These are phyloP conservation scores for Chionographis japonica DNA, from an alignment of 106 monocot genomes.

Conservation along the genomic window DNA sequence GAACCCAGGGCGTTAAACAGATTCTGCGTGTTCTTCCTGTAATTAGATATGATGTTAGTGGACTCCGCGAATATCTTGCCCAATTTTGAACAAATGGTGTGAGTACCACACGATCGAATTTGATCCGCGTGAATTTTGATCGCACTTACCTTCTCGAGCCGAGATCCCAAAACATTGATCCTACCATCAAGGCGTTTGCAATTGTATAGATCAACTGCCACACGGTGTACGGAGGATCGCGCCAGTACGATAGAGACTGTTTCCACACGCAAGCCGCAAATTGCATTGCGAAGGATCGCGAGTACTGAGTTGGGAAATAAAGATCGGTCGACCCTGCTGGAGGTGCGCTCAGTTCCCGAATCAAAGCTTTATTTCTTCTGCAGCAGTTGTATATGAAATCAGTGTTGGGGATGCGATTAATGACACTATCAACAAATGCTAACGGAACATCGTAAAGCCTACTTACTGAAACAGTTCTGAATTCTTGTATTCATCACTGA, in stretches of 20 bases:
- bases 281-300: neutral
- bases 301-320: conserved; percentile 5
- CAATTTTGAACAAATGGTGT: neutral
- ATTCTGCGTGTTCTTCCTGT: conserved; percentile 18
- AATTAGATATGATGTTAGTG: neutral
- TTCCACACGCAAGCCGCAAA: conserved; percentile 8
- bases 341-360: conserved; percentile 3
- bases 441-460: neutral
- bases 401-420: neutral
- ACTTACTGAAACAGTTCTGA: conserved; percentile 16
- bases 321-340: conserved; percentile 1
- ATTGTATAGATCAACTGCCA: neutral
- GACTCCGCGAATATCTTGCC: too few species aligned
- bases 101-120: neutral
- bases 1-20: conserved; percentile 44
- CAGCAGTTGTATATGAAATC: neutral
- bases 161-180: conserved; percentile 1
- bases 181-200: neutral
- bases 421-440: neutral
- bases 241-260: conserved; percentile 4
- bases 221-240: conserved; percentile 6
- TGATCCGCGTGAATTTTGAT: neutral
- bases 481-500: conserved; percentile 19
- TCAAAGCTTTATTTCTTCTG: conserved; percentile 13
- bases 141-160: neutral